These are phyloP conservation scores for Endocarpon pusillum DNA, from an alignment of 495 filamentous ascomycete species.

Conservation along the genomic window DNA sequence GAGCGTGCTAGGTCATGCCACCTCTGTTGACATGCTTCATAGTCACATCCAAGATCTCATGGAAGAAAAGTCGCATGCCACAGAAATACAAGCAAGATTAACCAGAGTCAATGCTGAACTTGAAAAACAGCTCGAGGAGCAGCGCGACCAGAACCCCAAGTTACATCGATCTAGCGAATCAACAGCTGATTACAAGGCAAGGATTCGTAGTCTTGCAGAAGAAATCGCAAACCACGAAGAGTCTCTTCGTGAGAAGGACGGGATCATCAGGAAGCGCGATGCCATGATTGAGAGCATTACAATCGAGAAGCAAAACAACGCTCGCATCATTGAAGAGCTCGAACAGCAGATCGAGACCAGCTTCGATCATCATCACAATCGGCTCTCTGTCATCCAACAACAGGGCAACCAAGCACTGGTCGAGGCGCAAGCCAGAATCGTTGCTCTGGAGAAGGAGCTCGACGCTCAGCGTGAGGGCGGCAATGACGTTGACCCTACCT, in stretches of 20 bases:
- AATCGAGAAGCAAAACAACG: slow-evolving; percentile 64
- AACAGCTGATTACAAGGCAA: slow-evolving; percentile 22
- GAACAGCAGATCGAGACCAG: slow-evolving; percentile 92
- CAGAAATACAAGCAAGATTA: slow-evolving; percentile 27
- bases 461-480: slow-evolving; percentile 33
- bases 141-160: slow-evolving; percentile 21
- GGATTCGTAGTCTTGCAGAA: slow-evolving; percentile 31
- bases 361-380: slow-evolving; percentile 86
- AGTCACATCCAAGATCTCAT: slow-evolving; percentile 32
- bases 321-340: slow-evolving; percentile 79
- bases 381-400: slow-evolving; percentile 49
- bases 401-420: slow-evolving; percentile 33
- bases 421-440: slow-evolving; percentile 28
- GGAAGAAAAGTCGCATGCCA: slow-evolving; percentile 27
- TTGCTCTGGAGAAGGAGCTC: slow-evolving; percentile 31
- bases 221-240: slow-evolving; percentile 40
- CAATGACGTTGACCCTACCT: slow-evolving; percentile 21
- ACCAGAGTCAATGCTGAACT: slow-evolving; percentile 25
- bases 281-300: slow-evolving; percentile 38
- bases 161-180: slow-evolving; percentile 22
- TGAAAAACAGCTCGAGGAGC: slow-evolving; percentile 38
- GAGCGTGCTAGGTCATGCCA: too few relatives aligned
- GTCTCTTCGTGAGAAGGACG: slow-evolving; percentile 50
- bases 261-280: slow-evolving; percentile 54
- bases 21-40: too few relatives aligned